Conservation (phyloP, 2,329 filamentous ascomycete species). For the Botrytis elliptica region DNA sequence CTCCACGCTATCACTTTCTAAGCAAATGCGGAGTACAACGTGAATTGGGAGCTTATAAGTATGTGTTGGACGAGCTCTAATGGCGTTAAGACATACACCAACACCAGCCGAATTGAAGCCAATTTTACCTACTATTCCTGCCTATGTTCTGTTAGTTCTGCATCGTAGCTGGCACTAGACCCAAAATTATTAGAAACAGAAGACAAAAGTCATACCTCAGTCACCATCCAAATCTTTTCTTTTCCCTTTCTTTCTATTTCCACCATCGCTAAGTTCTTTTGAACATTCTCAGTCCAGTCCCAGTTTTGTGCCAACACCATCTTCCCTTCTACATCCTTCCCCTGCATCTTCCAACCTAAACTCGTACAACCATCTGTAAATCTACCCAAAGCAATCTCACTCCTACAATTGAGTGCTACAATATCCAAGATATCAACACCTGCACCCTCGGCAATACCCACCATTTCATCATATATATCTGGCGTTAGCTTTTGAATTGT, state of each 20-base stretch:
- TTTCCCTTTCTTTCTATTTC: neutral
- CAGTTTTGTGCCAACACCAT: conserved; percentile 32
- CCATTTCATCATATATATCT: conserved; percentile 8
- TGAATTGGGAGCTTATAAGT: conserved; percentile 51
- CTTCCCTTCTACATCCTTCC: conserved; percentile 17
- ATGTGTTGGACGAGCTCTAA: conserved; percentile 50
- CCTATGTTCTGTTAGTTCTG: conserved; percentile 23
- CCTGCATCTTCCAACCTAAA: conserved; percentile 7
- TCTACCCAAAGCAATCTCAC: neutral
- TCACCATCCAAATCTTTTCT: conserved; percentile 5
- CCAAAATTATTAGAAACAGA: neutral
- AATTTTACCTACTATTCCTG: conserved; percentile 45
- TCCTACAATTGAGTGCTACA: neutral
- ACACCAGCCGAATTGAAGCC: conserved; percentile 55
- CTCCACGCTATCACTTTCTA: conserved; percentile 47
- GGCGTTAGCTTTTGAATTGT: conserved; percentile 4
- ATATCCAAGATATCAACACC: neutral
- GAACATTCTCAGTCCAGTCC: conserved; percentile 31
- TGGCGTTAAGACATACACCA: conserved; percentile 56
- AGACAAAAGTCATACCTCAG: conserved; percentile 17
- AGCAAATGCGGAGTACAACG: conserved; percentile 51
- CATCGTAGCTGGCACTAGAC: neutral
- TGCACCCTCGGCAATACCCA: neutral
- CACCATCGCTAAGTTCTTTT: conserved; percentile 27
- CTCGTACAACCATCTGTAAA: conserved; percentile 5